Evolutionary conservation across 2,329 filamentous ascomycete genomes (phyloP).

Genomic region (Diaporthe amygdali): DNA sequence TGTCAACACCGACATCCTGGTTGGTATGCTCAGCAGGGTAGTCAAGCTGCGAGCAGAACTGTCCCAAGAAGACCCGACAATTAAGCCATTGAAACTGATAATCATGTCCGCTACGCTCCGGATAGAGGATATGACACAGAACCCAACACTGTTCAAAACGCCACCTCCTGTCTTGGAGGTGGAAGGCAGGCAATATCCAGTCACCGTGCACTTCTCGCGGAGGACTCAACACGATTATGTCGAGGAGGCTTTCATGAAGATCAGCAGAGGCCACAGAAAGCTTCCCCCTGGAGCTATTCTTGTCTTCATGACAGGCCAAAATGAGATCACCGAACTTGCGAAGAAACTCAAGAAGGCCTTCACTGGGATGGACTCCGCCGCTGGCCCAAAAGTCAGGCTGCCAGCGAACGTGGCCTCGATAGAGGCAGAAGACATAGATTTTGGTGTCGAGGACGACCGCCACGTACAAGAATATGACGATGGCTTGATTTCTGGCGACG

Average conservation of each 20-base stretch:
- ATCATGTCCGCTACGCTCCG: slow-evolving; percentile 98
- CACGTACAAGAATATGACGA: slow-evolving; percentile 66
- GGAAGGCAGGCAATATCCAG: slow-evolving; percentile 89
- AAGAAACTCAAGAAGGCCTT: slow-evolving; percentile 76
- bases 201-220: slow-evolving; percentile 87
- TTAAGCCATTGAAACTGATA: slow-evolving; percentile 85
- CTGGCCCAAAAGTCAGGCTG: slow-evolving; percentile 73
- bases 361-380: slow-evolving; percentile 60
- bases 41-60: slow-evolving; percentile 82
- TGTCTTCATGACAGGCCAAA: slow-evolving; percentile 92
- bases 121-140: slow-evolving; percentile 89
- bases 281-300: slow-evolving; percentile 89
- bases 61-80: slow-evolving; percentile 70
- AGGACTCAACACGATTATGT: slow-evolving; percentile 86
- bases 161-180: slow-evolving; percentile 86
- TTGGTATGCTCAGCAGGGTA: slow-evolving; percentile 94
- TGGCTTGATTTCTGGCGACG: slow-evolving; percentile 61
- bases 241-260: slow-evolving; percentile 87
- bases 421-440: slow-evolving; percentile 86
- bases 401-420: slow-evolving; percentile 78
- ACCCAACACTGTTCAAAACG: slow-evolving; percentile 76
- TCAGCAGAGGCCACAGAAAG: slow-evolving; percentile 86
- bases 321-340: slow-evolving; percentile 85
- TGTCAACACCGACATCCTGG: slow-evolving; percentile 97
- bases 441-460: slow-evolving; percentile 71